Conservation (phyloP, 1,284 basidiomycete genomes). For the Sporisorium scitamineum region DNA sequence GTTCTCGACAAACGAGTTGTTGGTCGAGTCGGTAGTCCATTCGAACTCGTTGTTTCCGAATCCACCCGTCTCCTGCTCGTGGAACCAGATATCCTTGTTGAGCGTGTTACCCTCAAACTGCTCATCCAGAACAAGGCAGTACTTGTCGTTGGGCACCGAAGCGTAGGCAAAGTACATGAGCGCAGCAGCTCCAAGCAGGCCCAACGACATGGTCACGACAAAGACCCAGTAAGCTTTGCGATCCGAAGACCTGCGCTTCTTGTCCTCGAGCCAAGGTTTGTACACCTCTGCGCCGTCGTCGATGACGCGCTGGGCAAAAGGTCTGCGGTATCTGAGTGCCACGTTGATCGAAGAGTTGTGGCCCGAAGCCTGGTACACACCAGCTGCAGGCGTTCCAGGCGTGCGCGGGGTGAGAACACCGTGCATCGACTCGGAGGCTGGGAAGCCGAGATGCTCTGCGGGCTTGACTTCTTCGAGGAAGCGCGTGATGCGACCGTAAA, state of each 20-base stretch:
- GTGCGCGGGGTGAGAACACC: background rate
- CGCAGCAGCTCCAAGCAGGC: constrained; percentile 20
- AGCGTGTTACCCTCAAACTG: constrained; percentile 78
- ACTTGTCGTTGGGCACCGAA: constrained; percentile 30
- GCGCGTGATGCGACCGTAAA: background rate
- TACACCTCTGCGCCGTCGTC: background rate
- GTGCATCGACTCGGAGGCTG: background rate
- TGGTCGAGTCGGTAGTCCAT: constrained; percentile 81
- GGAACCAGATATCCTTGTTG: constrained; percentile 76
- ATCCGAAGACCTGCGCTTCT: constrained; percentile 26
- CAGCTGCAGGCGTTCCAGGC: background rate
- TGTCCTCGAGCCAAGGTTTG: constrained; percentile 48
- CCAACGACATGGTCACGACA: constrained; percentile 10
- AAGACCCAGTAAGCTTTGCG: constrained; percentile 45
- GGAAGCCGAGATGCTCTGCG: background rate
- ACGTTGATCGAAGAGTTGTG: constrained; percentile 8
- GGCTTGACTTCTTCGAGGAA: background rate
- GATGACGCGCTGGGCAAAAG: constrained; percentile 5
- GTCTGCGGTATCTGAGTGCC: constrained; percentile 20
- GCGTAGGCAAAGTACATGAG: constrained; percentile 33
- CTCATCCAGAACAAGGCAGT: constrained; percentile 81
- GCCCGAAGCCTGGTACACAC: constrained; percentile 13
- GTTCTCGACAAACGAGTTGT: constrained; percentile 82
- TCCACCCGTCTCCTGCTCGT: constrained; percentile 84
- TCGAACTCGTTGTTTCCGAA: constrained; percentile 89